Evolutionary conservation across 2,329 filamentous ascomycete genomes (phyloP), one percentile per base, ranked within the genome.

Genomic region (Cercospora janseana): DNA sequence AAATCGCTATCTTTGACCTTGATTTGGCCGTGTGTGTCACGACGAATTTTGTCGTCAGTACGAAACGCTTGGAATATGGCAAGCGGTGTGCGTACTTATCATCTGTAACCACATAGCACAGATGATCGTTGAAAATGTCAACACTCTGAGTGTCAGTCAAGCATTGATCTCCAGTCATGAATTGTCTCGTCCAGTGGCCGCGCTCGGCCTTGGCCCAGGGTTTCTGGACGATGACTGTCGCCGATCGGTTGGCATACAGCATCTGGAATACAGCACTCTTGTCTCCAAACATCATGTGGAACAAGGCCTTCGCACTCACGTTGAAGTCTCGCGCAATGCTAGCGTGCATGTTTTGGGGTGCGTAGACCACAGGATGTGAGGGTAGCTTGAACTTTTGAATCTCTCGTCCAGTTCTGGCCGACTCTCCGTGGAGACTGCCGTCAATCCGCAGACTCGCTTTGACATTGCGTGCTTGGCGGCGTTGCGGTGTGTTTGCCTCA

Each of bases 221-320:
- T 0, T 88, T 87, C 69, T 96, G 91, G 2, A 86, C 82, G 55
- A 96, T 90, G 55, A 85, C 71, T 67, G 85, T 81, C 10, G 87
- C 88, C 61, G 84, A 80, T 44, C 87, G 80, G 66, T 95, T 89
- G 66, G 88, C 86, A 66, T 96, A 92, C 23, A 97, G 76, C 63
- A 92, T 83, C 61, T 93, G 89, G 71, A 96, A 98, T 29, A 97
- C 85, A 26, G 91, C 88, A 66, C 88, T 95, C 72, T 92, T 95
- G 69, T 98, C 93, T 28, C 93, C 93, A 69, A 97, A 98, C 44
- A 98, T 79, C 12, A 97, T 88, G 65, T 97, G 92, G 69, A 97
- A 98, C 51, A 95, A 83, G 0, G 88, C 89, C 69, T 98, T 97
- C 38, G 93, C 86, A 56, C 88, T 94, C 54, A 97, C 85, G 59